A percentile compares a stretch with the other conserved stretches of the same genome.
These are phyloP conservation scores for Candida sanyiensis DNA, from an alignment of 805 yeast genomes.

Conservation along the genomic window DNA sequence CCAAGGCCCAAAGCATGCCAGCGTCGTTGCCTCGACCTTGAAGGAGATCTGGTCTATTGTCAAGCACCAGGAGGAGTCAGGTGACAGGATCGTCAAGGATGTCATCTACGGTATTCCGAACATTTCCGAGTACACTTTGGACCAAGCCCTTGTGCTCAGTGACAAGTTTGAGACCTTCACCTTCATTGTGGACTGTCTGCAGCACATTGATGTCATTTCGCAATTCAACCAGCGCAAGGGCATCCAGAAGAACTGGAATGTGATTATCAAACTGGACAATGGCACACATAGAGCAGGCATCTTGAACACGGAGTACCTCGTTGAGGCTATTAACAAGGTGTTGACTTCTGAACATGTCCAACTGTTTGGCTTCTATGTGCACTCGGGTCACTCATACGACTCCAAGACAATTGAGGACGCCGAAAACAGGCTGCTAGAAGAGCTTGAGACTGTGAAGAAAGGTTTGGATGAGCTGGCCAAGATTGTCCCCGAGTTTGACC, in stretches of 20 bases:
- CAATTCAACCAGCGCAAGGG: constrained; percentile 29
- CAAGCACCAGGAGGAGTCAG: constrained; percentile 25
- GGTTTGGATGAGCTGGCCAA: constrained; percentile 39
- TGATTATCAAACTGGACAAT: constrained; percentile 63
- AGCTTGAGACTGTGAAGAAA: constrained; percentile 47
- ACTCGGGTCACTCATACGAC: constrained; percentile 72
- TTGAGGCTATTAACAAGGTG: constrained; percentile 31
- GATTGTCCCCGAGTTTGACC: constrained; percentile 33
- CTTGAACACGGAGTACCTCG: constrained; percentile 29
- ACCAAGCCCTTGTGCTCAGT: constrained; percentile 42
- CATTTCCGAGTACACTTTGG: constrained; percentile 41
- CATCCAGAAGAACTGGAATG: constrained; percentile 43
- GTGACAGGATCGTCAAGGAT: constrained; percentile 34
- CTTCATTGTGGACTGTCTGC: constrained; percentile 55
- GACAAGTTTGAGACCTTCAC: constrained; percentile 39
- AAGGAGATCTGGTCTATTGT: constrained; percentile 55
- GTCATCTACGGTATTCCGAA: constrained; percentile 57
- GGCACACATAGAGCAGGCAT: constrained; percentile 72
- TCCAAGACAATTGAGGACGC: constrained; percentile 43
- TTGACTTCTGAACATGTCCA: constrained; percentile 31
- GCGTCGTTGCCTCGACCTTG: constrained; percentile 63
- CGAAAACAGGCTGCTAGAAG: constrained; percentile 43
- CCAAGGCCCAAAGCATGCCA: constrained; percentile 33
- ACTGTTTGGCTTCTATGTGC: constrained; percentile 67
- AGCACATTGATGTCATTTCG: constrained; percentile 46